These are phyloP conservation scores for Purpureocillium lavendulum DNA, from an alignment of 2,329 filamentous ascomycete species.

Conservation along the genomic window DNA sequence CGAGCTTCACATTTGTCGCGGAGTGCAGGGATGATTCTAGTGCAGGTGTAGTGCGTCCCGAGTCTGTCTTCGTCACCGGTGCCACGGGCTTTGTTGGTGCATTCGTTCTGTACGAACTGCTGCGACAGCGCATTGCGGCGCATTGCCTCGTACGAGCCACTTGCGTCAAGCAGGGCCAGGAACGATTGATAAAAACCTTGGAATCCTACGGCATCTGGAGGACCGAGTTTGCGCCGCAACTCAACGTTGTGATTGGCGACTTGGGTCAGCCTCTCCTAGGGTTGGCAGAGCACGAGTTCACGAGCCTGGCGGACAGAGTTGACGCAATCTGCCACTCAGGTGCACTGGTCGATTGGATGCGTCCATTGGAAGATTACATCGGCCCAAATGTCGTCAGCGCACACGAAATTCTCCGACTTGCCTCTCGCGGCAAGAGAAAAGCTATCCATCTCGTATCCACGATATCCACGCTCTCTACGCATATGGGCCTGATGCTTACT, in stretches of 20 bases:
- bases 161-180: neutral
- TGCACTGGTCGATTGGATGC: constrained; percentile 9
- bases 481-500: constrained; percentile 6
- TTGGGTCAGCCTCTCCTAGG: constrained; percentile 1
- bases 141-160: constrained; percentile 6
- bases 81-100: constrained; percentile 9
- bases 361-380: constrained; percentile 9
- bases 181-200: constrained; percentile 3
- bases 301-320: constrained; percentile 1
- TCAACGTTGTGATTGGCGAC: constrained; percentile 7
- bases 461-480: constrained; percentile 8
- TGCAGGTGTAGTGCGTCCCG: too few species aligned
- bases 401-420: constrained; percentile 7
- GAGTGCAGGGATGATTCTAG: too few species aligned
- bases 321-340: constrained; percentile 9
- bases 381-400: constrained; percentile 9
- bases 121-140: constrained; percentile 5
- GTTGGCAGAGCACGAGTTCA: too few species aligned
- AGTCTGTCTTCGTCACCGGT: constrained; percentile 4
- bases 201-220: constrained; percentile 7
- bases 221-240: neutral
- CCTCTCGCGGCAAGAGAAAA: neutral
- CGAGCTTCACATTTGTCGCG: too few species aligned
- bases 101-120: constrained; percentile 7
- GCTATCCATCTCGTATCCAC: constrained; percentile 9